These are phyloP conservation scores for Tetrapisispora iriomotensis DNA, from an alignment of 805 yeast genomes.

Conservation along the genomic window DNA sequence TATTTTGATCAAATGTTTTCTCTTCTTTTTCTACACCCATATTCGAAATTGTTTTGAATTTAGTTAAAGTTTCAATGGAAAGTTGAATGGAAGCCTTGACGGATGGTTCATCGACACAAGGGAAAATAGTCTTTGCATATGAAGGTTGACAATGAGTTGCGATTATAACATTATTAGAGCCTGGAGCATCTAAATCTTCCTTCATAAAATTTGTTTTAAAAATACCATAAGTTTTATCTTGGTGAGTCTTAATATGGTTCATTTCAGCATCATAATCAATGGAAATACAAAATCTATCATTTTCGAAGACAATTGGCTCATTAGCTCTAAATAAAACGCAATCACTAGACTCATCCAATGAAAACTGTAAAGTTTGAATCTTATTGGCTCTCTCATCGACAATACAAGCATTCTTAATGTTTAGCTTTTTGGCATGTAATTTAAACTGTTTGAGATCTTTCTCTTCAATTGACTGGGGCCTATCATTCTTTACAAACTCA, in stretches of 20 bases:
- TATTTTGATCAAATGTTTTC: constrained; percentile 5
- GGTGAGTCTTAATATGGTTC: constrained; percentile 39
- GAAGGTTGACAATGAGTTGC: constrained; percentile 70
- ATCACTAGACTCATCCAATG: constrained; percentile 12
- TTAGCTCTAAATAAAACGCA: constrained; percentile 6
- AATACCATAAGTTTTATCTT: constrained; percentile 52
- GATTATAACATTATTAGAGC: constrained; percentile 41
- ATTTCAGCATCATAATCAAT: constrained; percentile 44
- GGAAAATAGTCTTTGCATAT: constrained; percentile 53
- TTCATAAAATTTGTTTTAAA: constrained; percentile 59
- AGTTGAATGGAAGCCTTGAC: constrained; percentile 44
- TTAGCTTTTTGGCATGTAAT: constrained; percentile 25
- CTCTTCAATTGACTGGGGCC: neutral
- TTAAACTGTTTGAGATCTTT: constrained; percentile 7
- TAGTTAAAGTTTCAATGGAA: constrained; percentile 34
- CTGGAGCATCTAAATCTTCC: constrained; percentile 33
- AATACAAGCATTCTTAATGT: constrained; percentile 33
- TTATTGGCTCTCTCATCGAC: constrained; percentile 27
- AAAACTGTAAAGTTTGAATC: constrained; percentile 20
- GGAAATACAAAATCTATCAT: neutral
- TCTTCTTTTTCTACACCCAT: neutral
- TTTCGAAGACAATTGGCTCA: neutral
- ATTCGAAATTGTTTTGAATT: constrained; percentile 45
- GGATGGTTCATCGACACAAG: constrained; percentile 59
- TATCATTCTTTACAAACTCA: constrained; percentile 1